Evolutionary conservation across 129 eudicot species (phyloP).

Genomic region (Centella asiatica): DNA sequence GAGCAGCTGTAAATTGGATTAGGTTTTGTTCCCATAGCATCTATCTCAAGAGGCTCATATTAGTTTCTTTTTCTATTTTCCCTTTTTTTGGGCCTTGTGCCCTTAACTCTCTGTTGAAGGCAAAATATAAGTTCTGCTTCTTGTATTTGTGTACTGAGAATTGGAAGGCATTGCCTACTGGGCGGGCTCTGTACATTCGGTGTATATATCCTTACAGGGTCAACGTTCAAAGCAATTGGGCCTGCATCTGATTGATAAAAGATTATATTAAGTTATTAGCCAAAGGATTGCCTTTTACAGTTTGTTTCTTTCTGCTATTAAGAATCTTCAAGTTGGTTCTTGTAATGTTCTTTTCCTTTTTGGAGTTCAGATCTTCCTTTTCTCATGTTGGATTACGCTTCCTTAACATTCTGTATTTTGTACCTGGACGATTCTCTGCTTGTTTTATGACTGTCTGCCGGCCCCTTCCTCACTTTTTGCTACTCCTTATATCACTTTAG

Average conservation of each 20-base stretch:
- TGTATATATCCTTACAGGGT: constrained; percentile 19
- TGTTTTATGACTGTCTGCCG: too few relatives aligned
- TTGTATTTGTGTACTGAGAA: constrained; percentile 36
- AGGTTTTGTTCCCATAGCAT: constrained; percentile 23
- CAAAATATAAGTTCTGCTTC: constrained; percentile 18
- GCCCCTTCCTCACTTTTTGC: too few relatives aligned
- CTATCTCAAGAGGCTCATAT: constrained; percentile 21
- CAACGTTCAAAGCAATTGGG: constrained; percentile 2
- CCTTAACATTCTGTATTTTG: too few relatives aligned
- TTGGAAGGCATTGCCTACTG: constrained; percentile 19
- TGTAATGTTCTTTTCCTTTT: not conserved
- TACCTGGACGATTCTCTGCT: too few relatives aligned
- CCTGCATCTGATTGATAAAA: constrained; percentile 7
- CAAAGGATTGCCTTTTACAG: not conserved
- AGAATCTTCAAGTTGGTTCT: not conserved
- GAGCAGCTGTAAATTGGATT: constrained; percentile 44
- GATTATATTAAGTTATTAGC: not conserved
- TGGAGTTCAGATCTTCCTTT: not conserved
- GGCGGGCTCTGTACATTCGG: constrained; percentile 15
- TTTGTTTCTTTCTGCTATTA: not conserved
- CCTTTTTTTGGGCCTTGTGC: constrained; percentile 1
- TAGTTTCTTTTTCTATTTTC: constrained; percentile 14
- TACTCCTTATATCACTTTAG: too few relatives aligned
- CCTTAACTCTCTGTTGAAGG: not conserved
- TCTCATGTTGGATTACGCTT: too few relatives aligned